Percentiles rank a stretch among this genome's conserved stretches.
Evolutionary conservation across 805 yeast species (phyloP).

Genomic region (Ogataea thermomethanolica): DNA sequence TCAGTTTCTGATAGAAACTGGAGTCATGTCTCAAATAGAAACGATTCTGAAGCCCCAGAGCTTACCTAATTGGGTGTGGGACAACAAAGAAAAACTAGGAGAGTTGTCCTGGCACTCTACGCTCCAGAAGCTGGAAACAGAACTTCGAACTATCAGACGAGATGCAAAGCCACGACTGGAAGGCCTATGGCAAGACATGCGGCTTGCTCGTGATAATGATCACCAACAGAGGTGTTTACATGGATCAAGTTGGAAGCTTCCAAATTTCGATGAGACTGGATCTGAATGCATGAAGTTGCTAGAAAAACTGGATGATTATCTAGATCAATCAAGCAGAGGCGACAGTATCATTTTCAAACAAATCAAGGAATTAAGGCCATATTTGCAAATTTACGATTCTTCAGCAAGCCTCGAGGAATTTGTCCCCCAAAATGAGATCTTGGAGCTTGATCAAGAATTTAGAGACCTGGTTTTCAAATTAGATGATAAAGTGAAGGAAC

Average conservation of each 20-base stretch:
- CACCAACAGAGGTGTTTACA: constrained; percentile 43
- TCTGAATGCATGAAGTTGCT: constrained; percentile 38
- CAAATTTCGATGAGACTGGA: constrained; percentile 44
- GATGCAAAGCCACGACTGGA: constrained; percentile 42
- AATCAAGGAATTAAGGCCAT: constrained; percentile 45
- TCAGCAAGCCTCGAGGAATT: constrained; percentile 30
- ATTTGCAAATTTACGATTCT: constrained; percentile 38
- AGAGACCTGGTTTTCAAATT: constrained; percentile 34
- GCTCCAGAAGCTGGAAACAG: constrained; percentile 41
- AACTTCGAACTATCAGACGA: constrained; percentile 41
- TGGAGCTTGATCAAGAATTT: constrained; percentile 33
- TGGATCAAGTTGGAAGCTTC: constrained; percentile 57
- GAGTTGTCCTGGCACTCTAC: constrained; percentile 49
- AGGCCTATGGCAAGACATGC: constrained; percentile 44
- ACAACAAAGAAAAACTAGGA: constrained; percentile 52
- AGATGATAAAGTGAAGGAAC: constrained; percentile 32
- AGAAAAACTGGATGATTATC: constrained; percentile 43
- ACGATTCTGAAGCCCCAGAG: constrained; percentile 53
- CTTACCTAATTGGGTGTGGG: constrained; percentile 55
- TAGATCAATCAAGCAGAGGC: constrained; percentile 56
- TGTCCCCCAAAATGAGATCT: constrained; percentile 41
- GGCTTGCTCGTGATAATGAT: constrained; percentile 55
- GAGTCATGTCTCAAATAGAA: constrained; percentile 63
- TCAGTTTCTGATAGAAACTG: constrained; percentile 42
- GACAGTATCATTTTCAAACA: constrained; percentile 51